These are phyloP conservation scores for Peronospora tabacina DNA, from an alignment of 352 stramenopile genomes.

Conservation along the genomic window DNA sequence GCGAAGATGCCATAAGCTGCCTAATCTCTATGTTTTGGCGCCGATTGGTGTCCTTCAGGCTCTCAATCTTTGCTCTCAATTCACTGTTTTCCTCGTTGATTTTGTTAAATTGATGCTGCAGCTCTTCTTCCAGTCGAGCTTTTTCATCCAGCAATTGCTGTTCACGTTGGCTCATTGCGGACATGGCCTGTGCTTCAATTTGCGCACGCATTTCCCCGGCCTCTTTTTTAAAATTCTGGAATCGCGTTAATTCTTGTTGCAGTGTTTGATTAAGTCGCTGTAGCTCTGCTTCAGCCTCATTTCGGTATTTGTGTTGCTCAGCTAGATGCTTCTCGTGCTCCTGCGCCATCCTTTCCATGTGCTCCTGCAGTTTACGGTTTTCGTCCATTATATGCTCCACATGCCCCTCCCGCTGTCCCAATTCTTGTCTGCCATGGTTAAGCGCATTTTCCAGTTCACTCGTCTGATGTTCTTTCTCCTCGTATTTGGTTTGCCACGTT, in stretches of 20 bases:
- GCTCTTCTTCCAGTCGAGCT: slow-evolving; percentile 29
- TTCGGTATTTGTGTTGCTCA: slow-evolving; percentile 34
- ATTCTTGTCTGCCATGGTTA: slow-evolving; percentile 28
- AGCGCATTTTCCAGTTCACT: slow-evolving; percentile 31
- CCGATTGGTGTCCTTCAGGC: slow-evolving; percentile 38
- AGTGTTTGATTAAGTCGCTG: slow-evolving; percentile 35
- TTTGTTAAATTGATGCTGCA: slow-evolving; percentile 29
- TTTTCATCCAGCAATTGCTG: slow-evolving; percentile 47
- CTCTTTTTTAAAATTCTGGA: slow-evolving; percentile 36
- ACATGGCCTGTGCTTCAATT: slow-evolving; percentile 34
- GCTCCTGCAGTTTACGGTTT: slow-evolving; percentile 36
- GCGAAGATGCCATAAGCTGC: slow-evolving; percentile 37
- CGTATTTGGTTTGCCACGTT: slow-evolving; percentile 33
- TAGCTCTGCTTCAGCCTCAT: slow-evolving; percentile 33
- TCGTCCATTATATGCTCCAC: slow-evolving; percentile 39
- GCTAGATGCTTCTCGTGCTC: slow-evolving; percentile 50
- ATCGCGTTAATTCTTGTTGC: slow-evolving; percentile 28
- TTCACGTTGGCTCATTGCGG: slow-evolving; percentile 44
- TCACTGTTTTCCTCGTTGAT: slow-evolving; percentile 38
- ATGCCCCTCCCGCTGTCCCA: slow-evolving; percentile 23
- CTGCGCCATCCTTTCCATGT: slow-evolving; percentile 31
- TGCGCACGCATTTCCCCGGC: slow-evolving; percentile 32
- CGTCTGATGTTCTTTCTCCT: slow-evolving; percentile 29
- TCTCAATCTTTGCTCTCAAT: slow-evolving; percentile 38
- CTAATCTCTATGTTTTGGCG: slow-evolving; percentile 51